Base-by-base conservation (phyloP, 208 protist species). In the Endotrypanum monterogeii region DNA sequence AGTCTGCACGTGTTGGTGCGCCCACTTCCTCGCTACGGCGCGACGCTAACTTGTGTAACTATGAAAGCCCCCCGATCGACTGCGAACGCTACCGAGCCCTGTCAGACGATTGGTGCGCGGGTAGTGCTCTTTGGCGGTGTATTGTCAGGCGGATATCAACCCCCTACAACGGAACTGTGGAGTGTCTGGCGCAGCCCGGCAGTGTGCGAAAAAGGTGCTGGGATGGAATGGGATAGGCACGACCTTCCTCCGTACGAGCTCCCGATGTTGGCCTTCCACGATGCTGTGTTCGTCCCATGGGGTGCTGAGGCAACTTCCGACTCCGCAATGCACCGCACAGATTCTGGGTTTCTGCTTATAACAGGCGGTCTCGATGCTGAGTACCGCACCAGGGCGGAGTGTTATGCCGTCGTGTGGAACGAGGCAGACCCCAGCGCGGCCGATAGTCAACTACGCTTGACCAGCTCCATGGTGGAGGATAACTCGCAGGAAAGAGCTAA, bases 351-450 rank as follows among this genome's bases (percentile, higher is more conserved):
- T 73, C 70, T 90, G 35, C 71, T 94, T 44, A 61, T 92, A 32
- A 81, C 83, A 51, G 90, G 90, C 41, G 90, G 90, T 32, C 67
- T 94, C 52, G 90, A 94, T 73, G 74, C 76, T 18, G 75, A 75
- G 35, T 84, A 75, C 52, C 88, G 82, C 65, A 68, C 73, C 28
- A 65, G 85, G 32, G 69, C 71, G 0, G 90, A 94, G 54, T 90
- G 85, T 37, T 89, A 87, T 67, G 65, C 72, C 48, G 70, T 94
- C 18, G 73, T 80, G 35, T 94, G 90, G 86, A 77, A 79, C 66
- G 74, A 71, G 51, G 32, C 71, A 0, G 35, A 58, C 48, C 28
- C 5, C 65, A 35, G 8, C 37, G 41, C 12, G 16, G 58, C 37
- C 39, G 71, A 51, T 44, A 66, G 56, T 14, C 48, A 51, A 50